Evolutionary conservation across 768 basidiomycete genomes (phyloP).

Genomic region (Tubosaeta brunneosetosa): DNA sequence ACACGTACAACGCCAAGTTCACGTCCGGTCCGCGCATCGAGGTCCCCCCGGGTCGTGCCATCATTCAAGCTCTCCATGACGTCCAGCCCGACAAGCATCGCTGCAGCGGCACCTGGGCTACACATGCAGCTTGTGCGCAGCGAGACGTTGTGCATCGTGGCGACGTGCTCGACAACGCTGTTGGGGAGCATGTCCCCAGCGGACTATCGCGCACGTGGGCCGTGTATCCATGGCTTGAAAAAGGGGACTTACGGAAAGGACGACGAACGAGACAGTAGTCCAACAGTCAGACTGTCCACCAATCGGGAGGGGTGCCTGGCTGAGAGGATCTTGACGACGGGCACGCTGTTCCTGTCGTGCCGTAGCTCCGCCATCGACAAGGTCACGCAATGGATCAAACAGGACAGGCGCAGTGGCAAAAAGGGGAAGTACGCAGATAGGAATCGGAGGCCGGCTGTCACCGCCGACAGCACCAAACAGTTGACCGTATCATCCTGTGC

Average conservation of each 20-base stretch:
- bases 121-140: constrained; percentile 86
- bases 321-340: constrained; percentile 71
- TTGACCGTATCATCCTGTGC: constrained; percentile 80
- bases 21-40: constrained; percentile 55
- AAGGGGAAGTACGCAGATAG: constrained; percentile 76
- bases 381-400: constrained; percentile 59
- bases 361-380: constrained; percentile 50
- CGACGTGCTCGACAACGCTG: constrained; percentile 68
- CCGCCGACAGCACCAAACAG: constrained; percentile 70
- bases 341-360: constrained; percentile 56
- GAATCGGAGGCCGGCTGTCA: constrained; percentile 74
- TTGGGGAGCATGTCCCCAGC: constrained; percentile 63
- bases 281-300: constrained; percentile 66
- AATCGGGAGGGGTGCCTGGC: constrained; percentile 50
- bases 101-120: constrained; percentile 78
- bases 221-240: background rate
- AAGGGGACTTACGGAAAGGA: constrained; percentile 51
- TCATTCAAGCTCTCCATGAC: constrained; percentile 59
- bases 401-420: constrained; percentile 69
- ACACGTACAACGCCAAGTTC: constrained; percentile 74
- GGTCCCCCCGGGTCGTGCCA: constrained; percentile 57
- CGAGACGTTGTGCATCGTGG: constrained; percentile 60
- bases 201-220: constrained; percentile 38
- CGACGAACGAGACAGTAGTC: constrained; percentile 59
- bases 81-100: constrained; percentile 59